Evolutionary conservation across 208 protist genomes (phyloP), one percentile per base, ranked within the genome.

Genomic region (Crithidia acanthocephali): DNA sequence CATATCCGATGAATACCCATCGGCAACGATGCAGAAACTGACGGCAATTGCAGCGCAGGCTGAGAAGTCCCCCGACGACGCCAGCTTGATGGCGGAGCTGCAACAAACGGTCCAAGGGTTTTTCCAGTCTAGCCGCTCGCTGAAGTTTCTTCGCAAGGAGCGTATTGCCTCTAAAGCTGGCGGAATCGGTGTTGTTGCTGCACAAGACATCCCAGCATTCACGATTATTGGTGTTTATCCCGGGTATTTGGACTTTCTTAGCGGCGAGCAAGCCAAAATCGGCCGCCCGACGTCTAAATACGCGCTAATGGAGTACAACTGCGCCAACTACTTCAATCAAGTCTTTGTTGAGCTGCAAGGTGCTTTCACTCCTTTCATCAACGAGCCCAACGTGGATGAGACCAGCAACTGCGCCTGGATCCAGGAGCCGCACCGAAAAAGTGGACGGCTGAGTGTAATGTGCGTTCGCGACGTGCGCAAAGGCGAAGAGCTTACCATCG

Each of bases 371-470:
- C 92, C 92, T 7, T 97, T 93, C 61, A 92, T 97, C 27, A 97
- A 97, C 66, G 90, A 97, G 50, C 92, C 92, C 2, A 76, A 71
- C 50, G 76, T 80, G n/a, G 52, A 62, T 30, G 92, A 97, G 68
- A 83, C 61, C 20, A 93, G 88, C 68, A 97, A 97, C 72, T 94
- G 87, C 52, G 90, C 85, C 0, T 97, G 92, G 90, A 94, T 97
- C 58, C 92, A 95, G 55, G 88, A 97, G 65, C 58, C 74, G 22
- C 77, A 86, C 51, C 56, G 79, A 23, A 68, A 64, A n/a, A 75
- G 85, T 13, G 88, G 88, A 15, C 75, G 92, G 4, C 71, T 95
- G 0, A 94, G 88, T 64, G 80, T 97, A 30, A 93, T 97, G 65
- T 91, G 86, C 28, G 78, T 90, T 13, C 77, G 83, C 1, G 78